Base-by-base conservation (phyloP, 75 land plant genomes). In the Cupressus sempervirens region DNA sequence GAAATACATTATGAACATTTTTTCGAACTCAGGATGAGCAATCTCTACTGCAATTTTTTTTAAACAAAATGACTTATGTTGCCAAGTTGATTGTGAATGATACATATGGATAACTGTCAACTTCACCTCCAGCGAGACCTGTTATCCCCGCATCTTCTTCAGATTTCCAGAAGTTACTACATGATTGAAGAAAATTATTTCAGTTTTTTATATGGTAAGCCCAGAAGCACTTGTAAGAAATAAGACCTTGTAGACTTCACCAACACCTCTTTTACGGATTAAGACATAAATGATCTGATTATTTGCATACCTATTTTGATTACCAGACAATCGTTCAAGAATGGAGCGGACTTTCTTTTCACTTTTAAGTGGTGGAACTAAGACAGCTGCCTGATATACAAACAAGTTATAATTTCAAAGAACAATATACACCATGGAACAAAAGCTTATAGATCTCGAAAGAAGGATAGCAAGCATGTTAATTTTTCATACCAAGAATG, bases 271-370 rank as follows among this genome's bases (percentile, higher is more conserved):
- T 40, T 80, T 68, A 77, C 40, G 29, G 34, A 73, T 36, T 18
- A 50, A 84, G 54, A 86, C 35, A 58, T 54, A 29, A 16, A 43
- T 32, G 9, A 18, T 11, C n/a, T 20, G 20, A 81, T 84, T 36
- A 29, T 48, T 45, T 45, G 70, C 65, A 52, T 89, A 91, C 98
- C 93, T 96, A 86, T 91, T 91, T 54, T 76, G 72, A 84, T 84
- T 91, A 30, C 86, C 94, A 83, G 91, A 87, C 56, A 96, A 91
- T 1, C 91, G 88, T 85, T 95, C 95, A 16, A 96, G 90, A 72
- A 95, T 90, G 12, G 86, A 76, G 2, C 98, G 92, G 13, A 96
- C 93, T 89, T 96, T 96, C 92, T 94, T 95, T 90, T 94, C 98
- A 87, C 94, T 92, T 87, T 93, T 96, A 7, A 67, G 76, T 23